phyloP scores from a whole-genome alignment of 768 basidiomycete species.

The Suillus weaverae region DNA sequence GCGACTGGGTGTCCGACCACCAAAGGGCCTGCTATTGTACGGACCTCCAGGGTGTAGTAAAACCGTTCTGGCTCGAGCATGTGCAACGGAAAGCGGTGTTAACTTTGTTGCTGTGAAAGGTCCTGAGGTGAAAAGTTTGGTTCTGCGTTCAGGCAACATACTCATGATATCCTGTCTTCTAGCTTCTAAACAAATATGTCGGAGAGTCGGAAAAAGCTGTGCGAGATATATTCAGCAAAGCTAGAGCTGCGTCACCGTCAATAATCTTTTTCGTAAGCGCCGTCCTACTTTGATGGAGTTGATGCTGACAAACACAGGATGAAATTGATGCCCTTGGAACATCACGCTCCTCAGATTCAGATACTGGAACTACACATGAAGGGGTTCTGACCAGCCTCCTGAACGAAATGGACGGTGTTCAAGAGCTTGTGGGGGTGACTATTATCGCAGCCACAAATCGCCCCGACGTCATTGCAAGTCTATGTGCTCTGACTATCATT shows the following conservation, averaged over 20 bases:
- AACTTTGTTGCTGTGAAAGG: conserved; percentile 98
- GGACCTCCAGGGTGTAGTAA: conserved; percentile 98
- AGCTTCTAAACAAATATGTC: conserved; percentile 96
- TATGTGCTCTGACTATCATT: neutral
- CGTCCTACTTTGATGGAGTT: neutral
- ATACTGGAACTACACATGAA: conserved; percentile 62
- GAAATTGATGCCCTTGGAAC: conserved; percentile 94
- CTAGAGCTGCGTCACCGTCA: conserved; percentile 89
- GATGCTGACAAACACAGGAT: conserved; percentile 55
- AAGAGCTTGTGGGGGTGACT: conserved; percentile 93
- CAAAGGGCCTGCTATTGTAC: conserved; percentile 88
- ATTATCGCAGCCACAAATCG: conserved; percentile 95
- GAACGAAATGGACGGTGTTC: conserved; percentile 99
- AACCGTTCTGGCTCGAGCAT: conserved; percentile 88
- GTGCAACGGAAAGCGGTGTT: conserved; percentile 90
- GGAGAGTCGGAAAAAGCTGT: conserved; percentile 97
- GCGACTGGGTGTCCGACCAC: conserved; percentile 83
- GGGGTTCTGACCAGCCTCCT: conserved; percentile 91
- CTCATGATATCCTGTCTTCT: conserved; percentile 7
- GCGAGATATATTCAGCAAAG: conserved; percentile 93
- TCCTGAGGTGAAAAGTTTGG: conserved; percentile 70
- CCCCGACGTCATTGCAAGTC: conserved; percentile 84
- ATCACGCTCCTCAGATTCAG: conserved; percentile 58
- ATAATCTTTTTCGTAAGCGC: conserved; percentile 90
- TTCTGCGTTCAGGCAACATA: neutral